Percentiles rank a stretch among this genome's conserved stretches.
Evolutionary conservation across 352 stramenopile species (phyloP).

Genomic region (Globisporangium lucens): DNA sequence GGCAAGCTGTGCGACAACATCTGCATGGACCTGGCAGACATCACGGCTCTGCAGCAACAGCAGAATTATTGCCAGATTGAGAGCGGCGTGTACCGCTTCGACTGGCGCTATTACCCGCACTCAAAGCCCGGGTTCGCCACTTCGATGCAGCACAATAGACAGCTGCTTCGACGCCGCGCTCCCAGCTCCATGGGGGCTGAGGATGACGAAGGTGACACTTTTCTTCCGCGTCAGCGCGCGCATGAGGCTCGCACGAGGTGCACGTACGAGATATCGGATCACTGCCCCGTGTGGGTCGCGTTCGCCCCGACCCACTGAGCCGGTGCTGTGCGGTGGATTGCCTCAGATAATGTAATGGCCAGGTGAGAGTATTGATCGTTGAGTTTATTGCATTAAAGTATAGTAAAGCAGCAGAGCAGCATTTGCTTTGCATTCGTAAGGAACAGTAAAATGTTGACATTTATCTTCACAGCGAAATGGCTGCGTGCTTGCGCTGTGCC

Average conservation of each 20-base stretch:
- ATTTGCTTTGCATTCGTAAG: neutral
- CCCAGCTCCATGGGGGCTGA: constrained; percentile 16
- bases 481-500: constrained; percentile 33
- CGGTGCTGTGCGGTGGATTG: neutral
- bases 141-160: constrained; percentile 17
- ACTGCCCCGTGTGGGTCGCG: constrained; percentile 62
- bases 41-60: constrained; percentile 4
- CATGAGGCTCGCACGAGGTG: constrained; percentile 30
- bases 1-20: constrained; percentile 71
- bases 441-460: neutral
- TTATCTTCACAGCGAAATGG: constrained; percentile 14
- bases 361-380: too few relatives aligned
- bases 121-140: constrained; percentile 22
- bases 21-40: constrained; percentile 34
- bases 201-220: constrained; percentile 18
- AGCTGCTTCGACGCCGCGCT: neutral
- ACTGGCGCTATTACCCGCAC: constrained; percentile 55
- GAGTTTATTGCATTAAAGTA: neutral
- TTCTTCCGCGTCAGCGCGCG: neutral
- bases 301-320: constrained; percentile 15
- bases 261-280: constrained; percentile 51
- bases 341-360: neutral
- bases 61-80: constrained; percentile 20
- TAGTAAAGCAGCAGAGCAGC: neutral
- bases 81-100: constrained; percentile 56